These are phyloP conservation scores for Paramecium biaurelia DNA, from an alignment of 73 alveolate species.

Conservation along the genomic window DNA sequence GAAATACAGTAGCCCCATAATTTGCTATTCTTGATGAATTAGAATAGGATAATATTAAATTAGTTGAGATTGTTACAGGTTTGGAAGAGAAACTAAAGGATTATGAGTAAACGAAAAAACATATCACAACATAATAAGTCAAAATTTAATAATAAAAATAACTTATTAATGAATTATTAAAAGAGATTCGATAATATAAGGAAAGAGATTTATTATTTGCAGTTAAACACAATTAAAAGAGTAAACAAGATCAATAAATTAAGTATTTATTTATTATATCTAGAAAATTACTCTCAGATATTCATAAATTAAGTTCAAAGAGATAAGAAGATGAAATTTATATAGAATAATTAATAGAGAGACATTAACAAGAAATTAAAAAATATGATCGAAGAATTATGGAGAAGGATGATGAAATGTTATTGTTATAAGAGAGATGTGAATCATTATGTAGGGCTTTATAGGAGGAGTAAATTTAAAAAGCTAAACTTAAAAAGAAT, in stretches of 20 bases:
- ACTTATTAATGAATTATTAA: not conserved
- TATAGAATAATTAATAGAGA: not conserved
- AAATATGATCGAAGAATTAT: not conserved
- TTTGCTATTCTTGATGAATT: not conserved
- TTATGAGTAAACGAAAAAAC: not conserved
- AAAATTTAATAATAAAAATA: not conserved
- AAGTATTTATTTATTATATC: not conserved
- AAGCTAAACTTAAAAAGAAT: not conserved
- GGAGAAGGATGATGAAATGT: not conserved
- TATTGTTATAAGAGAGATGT: not conserved
- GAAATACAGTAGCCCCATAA: not conserved
- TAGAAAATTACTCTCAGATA: not conserved
- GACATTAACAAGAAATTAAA: not conserved
- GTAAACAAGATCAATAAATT: not conserved
- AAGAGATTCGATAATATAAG: not conserved
- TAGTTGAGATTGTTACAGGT: not conserved
- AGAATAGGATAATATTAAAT: not conserved
- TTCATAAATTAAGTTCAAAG: not conserved
- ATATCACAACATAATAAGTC: not conserved
- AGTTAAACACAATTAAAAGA: not conserved
- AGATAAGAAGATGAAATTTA: not conserved
- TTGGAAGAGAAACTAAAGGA: not conserved
- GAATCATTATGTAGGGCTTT: not conserved
- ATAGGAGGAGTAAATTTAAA: not conserved
- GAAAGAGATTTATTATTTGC: slow-evolving; percentile 19